phyloP scores from a whole-genome alignment of 176 grass and related monocot genomes.

The Poa annua region DNA sequence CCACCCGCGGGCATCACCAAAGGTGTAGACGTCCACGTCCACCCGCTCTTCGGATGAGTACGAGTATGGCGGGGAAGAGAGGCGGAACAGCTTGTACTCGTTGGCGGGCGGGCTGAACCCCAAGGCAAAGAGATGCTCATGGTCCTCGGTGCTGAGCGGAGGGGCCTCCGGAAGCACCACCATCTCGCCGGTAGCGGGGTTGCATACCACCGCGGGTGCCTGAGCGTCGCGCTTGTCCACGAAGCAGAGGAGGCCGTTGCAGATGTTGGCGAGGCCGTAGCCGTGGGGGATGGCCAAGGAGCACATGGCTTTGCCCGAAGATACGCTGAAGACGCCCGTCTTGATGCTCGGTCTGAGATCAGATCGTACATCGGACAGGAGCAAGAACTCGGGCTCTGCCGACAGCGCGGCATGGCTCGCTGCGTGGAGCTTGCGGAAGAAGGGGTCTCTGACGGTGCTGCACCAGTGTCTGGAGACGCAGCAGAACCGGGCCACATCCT shows the following conservation, averaged over 20 bases:
- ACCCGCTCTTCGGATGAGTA: background rate
- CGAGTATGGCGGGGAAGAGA: background rate
- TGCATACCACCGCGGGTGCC: background rate
- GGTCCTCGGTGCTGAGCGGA: background rate
- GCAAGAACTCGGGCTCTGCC: background rate
- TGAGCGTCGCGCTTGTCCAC: background rate
- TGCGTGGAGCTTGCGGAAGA: background rate
- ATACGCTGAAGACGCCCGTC: background rate
- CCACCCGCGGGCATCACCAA: background rate
- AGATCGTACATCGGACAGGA: background rate
- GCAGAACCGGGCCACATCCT: background rate
- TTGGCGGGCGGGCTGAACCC: background rate
- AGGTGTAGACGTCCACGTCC: background rate
- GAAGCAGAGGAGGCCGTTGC: slow-evolving; percentile 14
- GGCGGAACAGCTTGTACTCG: slow-evolving; percentile 15
- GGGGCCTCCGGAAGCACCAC: background rate
- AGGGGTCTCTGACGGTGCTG: background rate
- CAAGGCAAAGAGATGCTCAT: background rate
- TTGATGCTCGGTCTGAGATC: background rate
- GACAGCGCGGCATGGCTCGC: background rate
- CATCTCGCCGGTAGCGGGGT: slow-evolving; percentile 5
- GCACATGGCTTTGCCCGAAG: background rate
- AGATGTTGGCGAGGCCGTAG: slow-evolving; percentile 13
- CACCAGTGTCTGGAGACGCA: background rate
- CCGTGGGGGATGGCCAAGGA: background rate